Evolutionary conservation across 208 protist species (phyloP), one percentile per base, ranked within the genome.

Genomic region (Tritrichomonas musculus): DNA sequence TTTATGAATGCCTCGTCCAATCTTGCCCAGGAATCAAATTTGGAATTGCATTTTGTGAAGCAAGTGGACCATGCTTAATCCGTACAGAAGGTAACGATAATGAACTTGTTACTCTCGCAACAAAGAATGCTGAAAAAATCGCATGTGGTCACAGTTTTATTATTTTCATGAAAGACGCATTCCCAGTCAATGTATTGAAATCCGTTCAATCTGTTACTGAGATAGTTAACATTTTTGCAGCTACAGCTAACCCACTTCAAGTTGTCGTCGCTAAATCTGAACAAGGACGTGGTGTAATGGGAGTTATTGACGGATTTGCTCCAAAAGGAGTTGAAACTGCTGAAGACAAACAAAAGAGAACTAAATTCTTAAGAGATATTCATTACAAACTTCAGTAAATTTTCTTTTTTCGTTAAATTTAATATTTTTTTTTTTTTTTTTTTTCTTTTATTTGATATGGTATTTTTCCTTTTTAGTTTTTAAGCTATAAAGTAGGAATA

Each of bases 231-330:
- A 8, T 88, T 17, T 88, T 53, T n/a, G 44, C 41, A 8, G 77
- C 77, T 57, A 88, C 77, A 88, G 77, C 77, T 39, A 88, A 88
- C 47, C 47, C 77, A 88, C 77, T 88, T 36, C 77, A 88, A 33
- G 77, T 88, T 60, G 47, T 88, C 17, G 77, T 88, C 39, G 77
- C 77, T 17, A 88, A 88, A 36, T 53, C 77, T 44, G 2, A 14
- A 53, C 77, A 88, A 50, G 77, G 77, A 25, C 77, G 77, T 50
- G 77, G 77, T 39, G 77, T 88, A 33, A 53, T 30, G 41, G 47
- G 77, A 17, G 77, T 88, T 11, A 88, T 88, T 49, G 77, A 88
- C 30, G 77, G 77, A 20, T 88, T 88, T 30, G 4, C 77, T 39
- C 77, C 77, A 88, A 88, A 88, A 30, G 77, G 77, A 39, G 77